Base-by-base conservation (phyloP, 257 asterid genomes). In the Cordia subcordata region DNA sequence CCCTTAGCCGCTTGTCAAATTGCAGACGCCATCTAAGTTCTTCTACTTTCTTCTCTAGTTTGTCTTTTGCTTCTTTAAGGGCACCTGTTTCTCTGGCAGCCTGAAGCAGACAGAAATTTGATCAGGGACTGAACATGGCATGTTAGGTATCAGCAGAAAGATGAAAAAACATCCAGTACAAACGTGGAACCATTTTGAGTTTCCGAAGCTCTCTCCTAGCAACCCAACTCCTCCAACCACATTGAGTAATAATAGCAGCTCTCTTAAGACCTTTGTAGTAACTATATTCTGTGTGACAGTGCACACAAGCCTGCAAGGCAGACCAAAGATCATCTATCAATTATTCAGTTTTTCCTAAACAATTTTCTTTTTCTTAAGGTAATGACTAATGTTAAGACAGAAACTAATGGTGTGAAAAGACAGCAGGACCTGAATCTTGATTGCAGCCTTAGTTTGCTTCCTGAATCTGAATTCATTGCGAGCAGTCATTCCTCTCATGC, bases 21-120 rank as follows among this genome's bases (percentile, higher is more conserved):
- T 89, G 99, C 82, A 93, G 58, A 64, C 99, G 90, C 99, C 99
- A 93, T 15, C 97, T 81, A 53, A 93, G 96, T 74, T 93, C 99
- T 77, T 93, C 99, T 60, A 93, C 99, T 73, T 90, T 90, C 92
- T 89, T 93, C 78, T 93, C 99, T 49, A 90, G 81, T 85, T 85
- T 90, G 79, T 90, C 96, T 76, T 90, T 90, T 57, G 97, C 97
- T 83, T 87, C 88, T 75, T 87, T 87, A 58, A 90, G 83, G 74
- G 97, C 97, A 65, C 97, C 97, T 21, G 97, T 87, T 85, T 90
- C 97, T 76, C 91, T 85, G 66, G 97, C 77, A 67, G 95, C 97
- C 97, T 90, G 81, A 40, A 57, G 55, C 6, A 52, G 66, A 74
- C 60, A 66, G 13, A 61, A 22, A 65, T 53, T 17, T 8, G 19